Evolutionary conservation across 1,139 yeast genomes (phyloP).

Genomic region (Zygoascus sp.): DNA sequence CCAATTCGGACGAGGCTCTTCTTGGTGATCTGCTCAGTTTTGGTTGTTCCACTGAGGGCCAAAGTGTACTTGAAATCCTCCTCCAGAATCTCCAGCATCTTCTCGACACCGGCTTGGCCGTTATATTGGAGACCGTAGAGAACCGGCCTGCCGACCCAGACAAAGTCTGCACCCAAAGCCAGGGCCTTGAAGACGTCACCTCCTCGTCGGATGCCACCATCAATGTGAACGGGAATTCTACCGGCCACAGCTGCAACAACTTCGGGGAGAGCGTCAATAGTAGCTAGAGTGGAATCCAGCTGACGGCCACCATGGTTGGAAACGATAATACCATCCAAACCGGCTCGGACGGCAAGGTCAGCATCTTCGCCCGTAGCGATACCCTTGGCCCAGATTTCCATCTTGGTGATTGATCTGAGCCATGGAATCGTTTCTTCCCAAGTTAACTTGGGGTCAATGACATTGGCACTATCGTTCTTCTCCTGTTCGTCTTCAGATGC

Average conservation of each 20-base stretch:
- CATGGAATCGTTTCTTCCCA: slow-evolving; percentile 54
- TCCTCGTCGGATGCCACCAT: slow-evolving; percentile 67
- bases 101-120: slow-evolving; percentile 60
- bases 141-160: slow-evolving; percentile 65
- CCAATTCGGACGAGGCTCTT: slow-evolving; percentile 28
- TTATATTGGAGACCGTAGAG: slow-evolving; percentile 60
- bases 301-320: slow-evolving; percentile 74
- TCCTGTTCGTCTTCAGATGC: slow-evolving; percentile 15
- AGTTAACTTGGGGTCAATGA: slow-evolving; percentile 66
- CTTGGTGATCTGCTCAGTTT: slow-evolving; percentile 22
- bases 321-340: slow-evolving; percentile 57
- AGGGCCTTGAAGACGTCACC: slow-evolving; percentile 64
- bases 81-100: slow-evolving; percentile 29
- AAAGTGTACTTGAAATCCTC: slow-evolving; percentile 33
- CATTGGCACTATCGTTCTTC: slow-evolving; percentile 28
- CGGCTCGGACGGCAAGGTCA: slow-evolving; percentile 51
- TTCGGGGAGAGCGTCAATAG: slow-evolving; percentile 60
- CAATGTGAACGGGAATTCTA: slow-evolving; percentile 55
- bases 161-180: slow-evolving; percentile 69
- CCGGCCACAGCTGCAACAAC: slow-evolving; percentile 48
- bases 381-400: slow-evolving; percentile 48
- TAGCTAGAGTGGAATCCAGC: slow-evolving; percentile 57
- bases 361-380: slow-evolving; percentile 59
- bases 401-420: slow-evolving; percentile 35
- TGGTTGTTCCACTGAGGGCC: slow-evolving; percentile 32